Evolutionary conservation across 2,329 filamentous ascomycete genomes (phyloP).

Genomic region (Verticillium nonalfalfae): DNA sequence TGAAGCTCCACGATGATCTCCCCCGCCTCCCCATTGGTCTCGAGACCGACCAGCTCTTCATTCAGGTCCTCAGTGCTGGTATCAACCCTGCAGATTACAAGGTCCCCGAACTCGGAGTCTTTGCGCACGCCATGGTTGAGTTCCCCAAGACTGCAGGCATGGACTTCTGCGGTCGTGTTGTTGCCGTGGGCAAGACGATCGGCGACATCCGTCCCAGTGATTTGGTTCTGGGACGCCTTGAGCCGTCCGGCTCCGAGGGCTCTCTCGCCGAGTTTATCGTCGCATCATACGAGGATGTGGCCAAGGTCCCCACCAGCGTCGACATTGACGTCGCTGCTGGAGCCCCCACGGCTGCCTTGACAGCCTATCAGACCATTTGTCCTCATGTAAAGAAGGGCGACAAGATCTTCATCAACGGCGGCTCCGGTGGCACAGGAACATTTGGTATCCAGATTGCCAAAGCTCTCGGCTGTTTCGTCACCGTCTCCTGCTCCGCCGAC

Average conservation of each 20-base stretch:
- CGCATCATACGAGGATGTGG: conserved; percentile 23
- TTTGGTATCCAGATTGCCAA: conserved; percentile 62
- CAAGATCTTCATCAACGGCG: conserved; percentile 59
- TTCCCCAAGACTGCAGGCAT: conserved; percentile 37
- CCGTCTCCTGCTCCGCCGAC: conserved; percentile 50
- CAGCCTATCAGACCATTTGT: conserved; percentile 42
- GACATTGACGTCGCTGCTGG: conserved; percentile 34
- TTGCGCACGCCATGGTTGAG: conserved; percentile 24
- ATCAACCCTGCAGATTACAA: conserved; percentile 48
- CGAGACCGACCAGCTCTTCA: conserved; percentile 26
- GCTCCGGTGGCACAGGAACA: conserved; percentile 55
- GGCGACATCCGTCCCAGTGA: conserved; percentile 30
- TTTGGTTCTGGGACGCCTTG: conserved; percentile 33
- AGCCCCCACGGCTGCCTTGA: conserved; percentile 36
- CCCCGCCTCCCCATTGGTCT: conserved; percentile 18
- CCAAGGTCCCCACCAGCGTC: conserved; percentile 30
- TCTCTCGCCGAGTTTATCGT: conserved; percentile 36
- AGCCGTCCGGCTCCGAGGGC: conserved; percentile 25
- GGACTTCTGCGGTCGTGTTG: conserved; percentile 46
- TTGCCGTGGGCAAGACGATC: conserved; percentile 15
- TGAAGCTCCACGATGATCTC: conserved; percentile 18
- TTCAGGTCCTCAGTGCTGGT: conserved; percentile 33
- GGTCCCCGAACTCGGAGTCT: conserved; percentile 30
- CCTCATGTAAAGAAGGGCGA: conserved; percentile 42
- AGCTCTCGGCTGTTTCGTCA: conserved; percentile 52